Conservation (phyloP, 2,329 filamentous ascomycete genomes). For the Fusarium burgessii region DNA sequence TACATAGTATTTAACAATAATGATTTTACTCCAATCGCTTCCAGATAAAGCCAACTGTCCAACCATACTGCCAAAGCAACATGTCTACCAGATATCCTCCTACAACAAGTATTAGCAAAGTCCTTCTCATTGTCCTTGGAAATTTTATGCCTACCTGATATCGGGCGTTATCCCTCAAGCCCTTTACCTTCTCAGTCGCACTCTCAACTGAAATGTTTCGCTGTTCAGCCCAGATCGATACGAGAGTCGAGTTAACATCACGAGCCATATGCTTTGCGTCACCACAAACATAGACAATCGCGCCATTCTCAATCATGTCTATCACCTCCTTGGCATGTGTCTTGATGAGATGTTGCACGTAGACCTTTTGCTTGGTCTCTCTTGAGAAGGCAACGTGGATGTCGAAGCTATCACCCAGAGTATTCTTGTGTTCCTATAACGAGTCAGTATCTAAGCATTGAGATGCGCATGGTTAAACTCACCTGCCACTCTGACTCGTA, state of each 20-base stretch:
- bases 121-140: fast-evolving
- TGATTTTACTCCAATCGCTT: too few relatives aligned
- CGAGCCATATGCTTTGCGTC: background rate
- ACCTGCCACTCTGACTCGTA: conserved; percentile 1
- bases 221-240: background rate
- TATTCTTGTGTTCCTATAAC: background rate
- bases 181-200: background rate
- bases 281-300: background rate
- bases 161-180: background rate
- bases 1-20: too few relatives aligned
- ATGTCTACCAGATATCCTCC: conserved; percentile 6
- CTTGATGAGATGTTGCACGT: background rate
- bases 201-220: fast-evolving
- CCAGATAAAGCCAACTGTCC: too few relatives aligned
- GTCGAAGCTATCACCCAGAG: fast-evolving
- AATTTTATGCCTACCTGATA: background rate
- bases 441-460: background rate
- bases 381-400: background rate
- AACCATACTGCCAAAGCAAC: too few relatives aligned
- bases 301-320: background rate
- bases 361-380: background rate
- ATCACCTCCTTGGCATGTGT: background rate
- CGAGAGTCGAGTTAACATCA: background rate
- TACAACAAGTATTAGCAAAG: background rate
- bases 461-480: fast-evolving